These are phyloP conservation scores for Ustilago bromivora DNA, from an alignment of 1,284 basidiomycete genomes.

Conservation along the genomic window DNA sequence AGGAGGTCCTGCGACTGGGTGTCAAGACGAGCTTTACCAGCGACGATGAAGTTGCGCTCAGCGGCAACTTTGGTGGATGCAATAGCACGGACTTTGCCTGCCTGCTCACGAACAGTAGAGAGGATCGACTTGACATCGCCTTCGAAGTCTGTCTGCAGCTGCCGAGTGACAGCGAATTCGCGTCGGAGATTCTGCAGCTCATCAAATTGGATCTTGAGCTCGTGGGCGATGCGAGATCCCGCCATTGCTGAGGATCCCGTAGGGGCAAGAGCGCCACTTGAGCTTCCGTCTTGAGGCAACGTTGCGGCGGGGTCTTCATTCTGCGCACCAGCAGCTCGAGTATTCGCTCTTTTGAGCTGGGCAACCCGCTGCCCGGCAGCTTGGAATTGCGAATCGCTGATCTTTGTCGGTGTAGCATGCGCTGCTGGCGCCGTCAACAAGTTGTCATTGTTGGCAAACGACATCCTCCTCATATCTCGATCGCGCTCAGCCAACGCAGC, in stretches of 20 bases:
- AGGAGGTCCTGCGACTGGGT: constrained; percentile 87
- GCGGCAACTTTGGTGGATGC: constrained; percentile 81
- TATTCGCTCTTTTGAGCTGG: constrained; percentile 56
- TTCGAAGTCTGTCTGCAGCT: constrained; percentile 93
- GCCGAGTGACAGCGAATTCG: constrained; percentile 91
- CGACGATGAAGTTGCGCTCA: constrained; percentile 87
- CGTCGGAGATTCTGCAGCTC: constrained; percentile 92
- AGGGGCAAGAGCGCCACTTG: constrained; percentile 3
- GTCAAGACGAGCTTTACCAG: constrained; percentile 90
- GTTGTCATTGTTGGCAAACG: constrained; percentile 28
- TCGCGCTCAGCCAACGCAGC: constrained; percentile 73
- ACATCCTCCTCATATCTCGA: constrained; percentile 41
- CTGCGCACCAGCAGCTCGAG: constrained; percentile 26
- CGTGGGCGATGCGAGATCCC: constrained; percentile 69
- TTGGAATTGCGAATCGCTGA: constrained; percentile 66
- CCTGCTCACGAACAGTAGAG: constrained; percentile 81
- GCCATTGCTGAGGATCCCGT: constrained; percentile 16
- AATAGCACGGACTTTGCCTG: constrained; percentile 82
- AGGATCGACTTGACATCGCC: constrained; percentile 88
- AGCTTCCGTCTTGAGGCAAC: background rate
- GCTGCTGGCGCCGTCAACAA: constrained; percentile 26
- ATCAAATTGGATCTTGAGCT: constrained; percentile 90
- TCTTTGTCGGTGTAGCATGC: constrained; percentile 45
- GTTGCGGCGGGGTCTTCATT: constrained; percentile 7
- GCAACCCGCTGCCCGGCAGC: constrained; percentile 64